These are phyloP conservation scores for Pythium phragmitis DNA, from an alignment of 352 stramenopile genomes.

Conservation along the genomic window DNA sequence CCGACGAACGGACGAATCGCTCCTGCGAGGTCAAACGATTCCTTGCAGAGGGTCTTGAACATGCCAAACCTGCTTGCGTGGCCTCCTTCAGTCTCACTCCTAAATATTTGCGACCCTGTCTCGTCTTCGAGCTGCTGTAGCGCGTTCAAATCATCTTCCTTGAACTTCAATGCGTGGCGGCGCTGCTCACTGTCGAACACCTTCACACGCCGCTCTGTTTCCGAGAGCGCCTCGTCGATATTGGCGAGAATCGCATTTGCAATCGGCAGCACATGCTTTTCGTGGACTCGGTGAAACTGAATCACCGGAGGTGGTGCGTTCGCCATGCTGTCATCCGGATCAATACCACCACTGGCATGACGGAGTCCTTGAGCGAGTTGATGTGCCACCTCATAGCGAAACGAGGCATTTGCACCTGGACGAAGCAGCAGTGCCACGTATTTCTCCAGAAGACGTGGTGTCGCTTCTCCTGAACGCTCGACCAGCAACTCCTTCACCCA, in stretches of 20 bases:
- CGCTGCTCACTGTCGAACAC: slow-evolving; percentile 37
- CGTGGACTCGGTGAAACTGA: slow-evolving; percentile 27
- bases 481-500: slow-evolving; percentile 36
- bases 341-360: slow-evolving; percentile 26
- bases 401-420: slow-evolving; percentile 21
- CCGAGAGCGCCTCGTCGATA: slow-evolving; percentile 32
- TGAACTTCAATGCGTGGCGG: slow-evolving; percentile 38
- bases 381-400: slow-evolving; percentile 28
- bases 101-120: slow-evolving; percentile 30
- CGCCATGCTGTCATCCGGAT: slow-evolving; percentile 7
- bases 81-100: slow-evolving; percentile 19
- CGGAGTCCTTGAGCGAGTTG: slow-evolving; percentile 38
- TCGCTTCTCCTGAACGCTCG: slow-evolving; percentile 10
- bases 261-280: slow-evolving; percentile 37
- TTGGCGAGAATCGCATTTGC: slow-evolving; percentile 33
- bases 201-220: slow-evolving; percentile 36
- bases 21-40: slow-evolving; percentile 37
- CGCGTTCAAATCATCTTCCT: slow-evolving; percentile 36
- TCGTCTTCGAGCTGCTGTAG: slow-evolving; percentile 43
- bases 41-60: slow-evolving; percentile 37
- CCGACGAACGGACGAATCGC: slow-evolving; percentile 45
- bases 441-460: slow-evolving; percentile 30
- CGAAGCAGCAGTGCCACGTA: slow-evolving; percentile 37
- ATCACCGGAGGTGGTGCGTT: slow-evolving; percentile 11
- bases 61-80: slow-evolving; percentile 9